Percentiles rank a stretch among this genome's conserved stretches.
phyloP scores from a whole-genome alignment of 768 basidiomycete species.

The Tremella mesenterica region DNA sequence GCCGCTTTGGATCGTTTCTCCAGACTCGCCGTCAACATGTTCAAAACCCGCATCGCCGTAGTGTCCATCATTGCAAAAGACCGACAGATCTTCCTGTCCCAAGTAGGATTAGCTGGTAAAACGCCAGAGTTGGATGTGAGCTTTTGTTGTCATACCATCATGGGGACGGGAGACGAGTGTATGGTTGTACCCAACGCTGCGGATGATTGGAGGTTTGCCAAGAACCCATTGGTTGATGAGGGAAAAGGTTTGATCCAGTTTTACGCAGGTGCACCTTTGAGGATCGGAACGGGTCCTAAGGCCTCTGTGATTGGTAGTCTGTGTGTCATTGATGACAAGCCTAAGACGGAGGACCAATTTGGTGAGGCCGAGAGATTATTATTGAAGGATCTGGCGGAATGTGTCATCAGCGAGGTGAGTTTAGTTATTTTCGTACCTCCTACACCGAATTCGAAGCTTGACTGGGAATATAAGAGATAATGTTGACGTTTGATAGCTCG shows the following conservation, averaged over 20 bases:
- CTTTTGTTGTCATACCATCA: constrained; percentile 38
- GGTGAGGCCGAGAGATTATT: constrained; percentile 15
- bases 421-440: too few species aligned
- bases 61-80: constrained; percentile 37
- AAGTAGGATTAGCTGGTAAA: constrained; percentile 15
- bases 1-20: constrained; percentile 35
- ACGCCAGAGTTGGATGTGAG: constrained; percentile 23
- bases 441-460: too few species aligned
- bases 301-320: constrained; percentile 34
- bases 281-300: constrained; percentile 21
- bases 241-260: constrained; percentile 22
- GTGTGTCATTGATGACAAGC: constrained; percentile 36
- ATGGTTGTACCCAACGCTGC: constrained; percentile 30
- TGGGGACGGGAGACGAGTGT: constrained; percentile 22
- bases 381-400: constrained; percentile 36
- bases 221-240: constrained; percentile 25
- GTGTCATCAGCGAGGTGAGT: constrained; percentile 37
- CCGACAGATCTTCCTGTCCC: constrained; percentile 28
- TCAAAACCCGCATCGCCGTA: constrained; percentile 23
- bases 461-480: too few species aligned
- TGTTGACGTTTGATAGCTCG: constrained; percentile 18
- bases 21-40: constrained; percentile 31
- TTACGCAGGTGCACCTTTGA: constrained; percentile 38
- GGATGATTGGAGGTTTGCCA: constrained; percentile 38
- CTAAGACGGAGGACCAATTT: constrained; percentile 31